phyloP scores from a whole-genome alignment of 2,329 filamentous ascomycete species.

The Lasiodiplodia hormozganensis region DNA sequence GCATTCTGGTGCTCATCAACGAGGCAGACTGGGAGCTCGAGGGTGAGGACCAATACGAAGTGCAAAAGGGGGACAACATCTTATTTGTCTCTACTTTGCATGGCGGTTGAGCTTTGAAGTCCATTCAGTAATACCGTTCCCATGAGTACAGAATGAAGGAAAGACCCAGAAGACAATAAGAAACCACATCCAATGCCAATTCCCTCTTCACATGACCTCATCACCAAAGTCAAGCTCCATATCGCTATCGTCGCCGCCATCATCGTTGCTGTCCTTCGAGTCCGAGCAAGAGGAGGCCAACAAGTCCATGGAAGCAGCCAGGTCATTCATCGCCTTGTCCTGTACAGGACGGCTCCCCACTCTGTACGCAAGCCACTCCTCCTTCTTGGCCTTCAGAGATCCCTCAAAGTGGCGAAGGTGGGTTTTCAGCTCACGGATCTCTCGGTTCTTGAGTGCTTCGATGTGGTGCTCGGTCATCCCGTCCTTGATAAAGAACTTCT shows the following conservation, averaged over 20 bases:
- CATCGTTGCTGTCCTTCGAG: too few relatives aligned
- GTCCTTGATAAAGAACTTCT: neutral
- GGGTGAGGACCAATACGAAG: conserved; percentile 87
- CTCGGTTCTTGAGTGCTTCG: neutral
- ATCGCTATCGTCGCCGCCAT: too few relatives aligned
- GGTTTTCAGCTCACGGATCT: neutral
- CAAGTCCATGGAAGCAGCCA: too few relatives aligned
- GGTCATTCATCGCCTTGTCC: too few relatives aligned
- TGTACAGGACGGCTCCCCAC: too few relatives aligned
- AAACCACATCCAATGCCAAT: too few relatives aligned
- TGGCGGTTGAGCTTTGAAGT: conserved; percentile 68
- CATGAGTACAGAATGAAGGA: too few relatives aligned
- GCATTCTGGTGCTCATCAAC: conserved; percentile 95
- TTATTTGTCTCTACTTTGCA: conserved; percentile 97
- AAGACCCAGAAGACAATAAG: too few relatives aligned
- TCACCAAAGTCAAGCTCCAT: too few relatives aligned
- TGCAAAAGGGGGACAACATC: conserved; percentile 84
- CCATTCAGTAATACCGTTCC: too few relatives aligned
- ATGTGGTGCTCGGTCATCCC: neutral
- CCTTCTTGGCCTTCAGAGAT: neutral
- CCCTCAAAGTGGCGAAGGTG: neutral
- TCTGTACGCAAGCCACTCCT: neutral
- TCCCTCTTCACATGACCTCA: too few relatives aligned
- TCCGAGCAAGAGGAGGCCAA: too few relatives aligned
- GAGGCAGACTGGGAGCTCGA: conserved; percentile 99